A percentile compares a stretch with the other conserved stretches of the same genome.
phyloP scores from a whole-genome alignment of 2,329 filamentous ascomycete genomes.

The Cladophialophora immunda region DNA sequence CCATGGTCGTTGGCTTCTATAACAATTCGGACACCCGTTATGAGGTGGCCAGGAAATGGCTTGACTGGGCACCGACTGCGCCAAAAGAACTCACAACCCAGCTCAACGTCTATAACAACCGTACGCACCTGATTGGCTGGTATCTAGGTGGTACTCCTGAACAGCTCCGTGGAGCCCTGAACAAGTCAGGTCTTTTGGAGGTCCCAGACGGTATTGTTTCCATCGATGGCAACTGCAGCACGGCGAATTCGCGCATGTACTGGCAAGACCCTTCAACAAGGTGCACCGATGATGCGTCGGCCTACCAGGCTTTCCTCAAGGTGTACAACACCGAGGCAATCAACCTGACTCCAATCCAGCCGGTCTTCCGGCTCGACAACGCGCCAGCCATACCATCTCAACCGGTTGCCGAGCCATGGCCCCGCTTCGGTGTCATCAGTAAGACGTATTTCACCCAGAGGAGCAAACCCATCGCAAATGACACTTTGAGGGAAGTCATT shows the following conservation, averaged over 20 bases:
- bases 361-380: background rate
- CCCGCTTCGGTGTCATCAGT: slow-evolving; percentile 4
- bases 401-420: background rate
- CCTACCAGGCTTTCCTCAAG: background rate
- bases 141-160: background rate
- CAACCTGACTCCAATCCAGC: slow-evolving; percentile 6
- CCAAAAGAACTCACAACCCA: background rate
- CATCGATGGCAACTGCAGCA: slow-evolving; percentile 7
- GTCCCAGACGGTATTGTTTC: background rate
- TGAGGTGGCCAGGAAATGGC: slow-evolving; percentile 7
- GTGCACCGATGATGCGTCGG: slow-evolving; percentile 1
- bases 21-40: slow-evolving; percentile 7
- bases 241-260: slow-evolving; percentile 3
- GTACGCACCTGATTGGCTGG: slow-evolving; percentile 5
- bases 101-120: slow-evolving; percentile 7
- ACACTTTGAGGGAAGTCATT: slow-evolving; percentile 3
- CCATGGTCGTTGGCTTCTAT: slow-evolving; percentile 3
- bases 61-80: slow-evolving; percentile 8
- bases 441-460: slow-evolving; percentile 6
- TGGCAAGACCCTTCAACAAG: background rate
- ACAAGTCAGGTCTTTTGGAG: slow-evolving; percentile 1
- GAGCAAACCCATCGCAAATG: background rate
- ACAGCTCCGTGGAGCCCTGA: background rate
- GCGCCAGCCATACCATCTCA: background rate
- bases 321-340: slow-evolving; percentile 9